A percentile compares a stretch with the other conserved stretches of the same genome.
phyloP scores from a whole-genome alignment of 352 stramenopile genomes.

The Globisporangium carolinianum region DNA sequence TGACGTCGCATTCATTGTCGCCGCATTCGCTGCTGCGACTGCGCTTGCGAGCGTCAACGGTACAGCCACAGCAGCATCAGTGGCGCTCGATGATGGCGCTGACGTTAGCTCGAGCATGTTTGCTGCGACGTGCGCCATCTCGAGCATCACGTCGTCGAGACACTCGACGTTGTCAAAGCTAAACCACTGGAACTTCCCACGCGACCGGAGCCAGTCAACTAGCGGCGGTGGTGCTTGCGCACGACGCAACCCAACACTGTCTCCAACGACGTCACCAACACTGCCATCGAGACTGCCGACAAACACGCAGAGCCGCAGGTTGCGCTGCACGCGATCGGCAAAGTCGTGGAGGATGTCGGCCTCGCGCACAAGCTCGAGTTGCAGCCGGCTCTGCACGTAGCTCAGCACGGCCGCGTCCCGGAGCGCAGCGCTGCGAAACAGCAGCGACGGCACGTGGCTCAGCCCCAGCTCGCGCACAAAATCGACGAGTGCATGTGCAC shows the following conservation, averaged over 20 bases:
- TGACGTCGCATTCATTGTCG: too few relatives aligned
- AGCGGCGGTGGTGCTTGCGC: background rate
- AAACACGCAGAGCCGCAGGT: constrained; percentile 43
- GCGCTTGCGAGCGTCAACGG: background rate
- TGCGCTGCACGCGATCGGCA: constrained; percentile 20
- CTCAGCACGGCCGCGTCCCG: constrained; percentile 23
- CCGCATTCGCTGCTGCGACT: background rate
- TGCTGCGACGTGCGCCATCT: constrained; percentile 5
- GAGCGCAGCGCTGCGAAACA: constrained; percentile 25
- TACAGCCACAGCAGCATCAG: too few relatives aligned
- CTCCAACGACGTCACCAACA: background rate
- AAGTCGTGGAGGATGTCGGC: constrained; percentile 24
- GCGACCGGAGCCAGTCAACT: constrained; percentile 5
- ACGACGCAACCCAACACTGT: background rate
- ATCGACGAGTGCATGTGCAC: constrained; percentile 11
- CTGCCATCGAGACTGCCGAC: constrained; percentile 1
- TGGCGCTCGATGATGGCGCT: too few relatives aligned
- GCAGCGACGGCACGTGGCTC: constrained; percentile 24
- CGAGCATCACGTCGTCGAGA: constrained; percentile 1
- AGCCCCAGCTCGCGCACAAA: constrained; percentile 28
- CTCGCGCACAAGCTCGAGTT: constrained; percentile 30
- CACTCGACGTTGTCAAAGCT: constrained; percentile 2
- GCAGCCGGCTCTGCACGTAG: constrained; percentile 25
- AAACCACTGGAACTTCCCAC: constrained; percentile 12
- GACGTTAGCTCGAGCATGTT: background rate